Evolutionary conservation across 345 rosid genomes (phyloP), one percentile per base, ranked within the genome.

Genomic region (Eucalyptus regnans): DNA sequence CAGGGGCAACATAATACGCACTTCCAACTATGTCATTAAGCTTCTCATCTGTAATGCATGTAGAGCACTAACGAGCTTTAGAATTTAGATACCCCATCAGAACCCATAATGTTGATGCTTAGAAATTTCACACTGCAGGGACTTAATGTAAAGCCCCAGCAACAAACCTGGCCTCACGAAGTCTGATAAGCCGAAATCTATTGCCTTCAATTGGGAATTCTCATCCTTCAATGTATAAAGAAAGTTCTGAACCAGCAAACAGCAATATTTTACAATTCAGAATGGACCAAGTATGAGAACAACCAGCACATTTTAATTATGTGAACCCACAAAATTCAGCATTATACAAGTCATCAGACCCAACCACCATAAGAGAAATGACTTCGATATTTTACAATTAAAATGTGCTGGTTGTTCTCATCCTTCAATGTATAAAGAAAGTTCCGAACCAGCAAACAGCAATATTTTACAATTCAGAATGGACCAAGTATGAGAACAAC

Each of bases 1-100:
- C 99, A 49, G 99, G 99, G 86, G 99, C 99, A 89, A 98, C 99
- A 83, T 98, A 98, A 91, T 96, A 96, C 8, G 98, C 99, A 88
- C 99, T 98, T 85, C 99, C 99, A 87, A 98, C 99, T 86, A 98
- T 98, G 92, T 97, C 99, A 88, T 96, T 97, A 29, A 98, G 97
- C 91, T 97, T 95, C 90, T 96, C 99, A 91, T 98, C 99, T 97
- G 93, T 41, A 76, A 76, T 22, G 27, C 48, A 41, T 41, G 29
- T 37, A 20, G 84, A 41, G 27, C 83, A 76, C 84, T 10, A 86
- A 68, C 11, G 54, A 41, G 58, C 81, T 68, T 51, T 49, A 84
- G 88, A 87, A 87, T 71, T 12, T 86, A 85, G 80, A 88, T 50
- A 31, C 86, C 86, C 9, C 56, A 43, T 52, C 58, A 87, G 46